Base-by-base conservation (phyloP, 768 basidiomycete species). In the Boletus tomentosulus region DNA sequence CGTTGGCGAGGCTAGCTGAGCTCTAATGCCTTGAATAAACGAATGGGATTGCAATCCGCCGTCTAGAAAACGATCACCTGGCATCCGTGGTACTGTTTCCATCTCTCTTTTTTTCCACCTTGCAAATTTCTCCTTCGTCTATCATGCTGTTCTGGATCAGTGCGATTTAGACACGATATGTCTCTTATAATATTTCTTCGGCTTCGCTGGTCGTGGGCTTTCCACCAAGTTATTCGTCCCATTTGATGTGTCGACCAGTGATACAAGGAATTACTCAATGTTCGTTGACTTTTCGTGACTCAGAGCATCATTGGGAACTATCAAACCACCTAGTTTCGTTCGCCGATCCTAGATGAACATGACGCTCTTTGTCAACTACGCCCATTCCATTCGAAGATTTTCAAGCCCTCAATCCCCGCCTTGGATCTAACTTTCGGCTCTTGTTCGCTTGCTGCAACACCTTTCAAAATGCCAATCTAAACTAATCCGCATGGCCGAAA, bases 1-100 rank as follows among this genome's bases (percentile, higher is more conserved):
- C 46, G 48, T 39, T 55, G 46, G 49, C 58, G 51, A 43, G 44
- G 45, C 55, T 44, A 27, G 49, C 49, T 42, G 30, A 51, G 16
- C 43, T 42, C 34, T 22, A 56, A 11, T 33, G 52, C 38, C 28
- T 15, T 48, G 31, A 64, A 61, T 27, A 38, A 54, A 51, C 52
- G 57, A 48, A 53, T 51, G 42, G 35, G 30, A 4, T 59, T 51
- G 43, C 49, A 44, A 43, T 53, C 31, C 16, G 31, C 28, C 25
- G 6, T 48, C 43, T 12, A 19, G 46, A 47, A 50, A 42, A 16
- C 28, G 22, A 54, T 51, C 30, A 43, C 49, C 30, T 45, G 53
- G 25, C 25, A 30, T 22, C 25, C 25, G 55, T 61, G 63, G 63
- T 64, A 46, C 22, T 10, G 30, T 56, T 54, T 56, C 19, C 15